phyloP scores from a whole-genome alignment of 2,329 filamentous ascomycete species.

The Fusarium veterinarium region DNA sequence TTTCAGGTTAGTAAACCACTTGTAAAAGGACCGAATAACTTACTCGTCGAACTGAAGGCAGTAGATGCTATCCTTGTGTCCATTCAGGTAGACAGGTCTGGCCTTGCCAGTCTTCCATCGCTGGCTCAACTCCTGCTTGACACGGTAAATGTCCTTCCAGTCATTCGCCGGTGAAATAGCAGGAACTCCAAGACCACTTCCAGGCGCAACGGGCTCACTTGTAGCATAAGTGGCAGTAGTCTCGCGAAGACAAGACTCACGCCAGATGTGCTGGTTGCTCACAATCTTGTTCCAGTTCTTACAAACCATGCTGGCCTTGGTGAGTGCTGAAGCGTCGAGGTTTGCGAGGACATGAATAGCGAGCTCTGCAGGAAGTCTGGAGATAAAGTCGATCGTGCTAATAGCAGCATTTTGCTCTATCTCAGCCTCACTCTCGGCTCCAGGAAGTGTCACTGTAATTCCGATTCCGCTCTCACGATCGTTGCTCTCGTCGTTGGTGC shows the following conservation, averaged over 20 bases:
- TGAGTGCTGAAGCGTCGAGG: slow-evolving; percentile 65
- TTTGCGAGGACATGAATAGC: slow-evolving; percentile 68
- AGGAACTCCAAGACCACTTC: slow-evolving; percentile 68
- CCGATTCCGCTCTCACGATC: slow-evolving; percentile 74
- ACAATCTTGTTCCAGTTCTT: slow-evolving; percentile 60
- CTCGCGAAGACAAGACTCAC: slow-evolving; percentile 71
- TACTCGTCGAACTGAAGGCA: slow-evolving; percentile 98
- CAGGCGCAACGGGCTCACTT: slow-evolving; percentile 62
- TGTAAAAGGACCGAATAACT: slow-evolving; percentile 47
- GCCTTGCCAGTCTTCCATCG: slow-evolving; percentile 85
- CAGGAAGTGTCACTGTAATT: slow-evolving; percentile 63
- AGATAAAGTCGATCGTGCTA: slow-evolving; percentile 68
- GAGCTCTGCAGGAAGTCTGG: slow-evolving; percentile 66
- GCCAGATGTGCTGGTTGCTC: slow-evolving; percentile 70
- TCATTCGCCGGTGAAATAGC: slow-evolving; percentile 71
- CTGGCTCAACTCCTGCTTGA: slow-evolving; percentile 78
- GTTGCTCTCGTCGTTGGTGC: slow-evolving; percentile 59
- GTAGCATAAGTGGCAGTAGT: slow-evolving; percentile 71
- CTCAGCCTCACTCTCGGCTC: slow-evolving; percentile 49
- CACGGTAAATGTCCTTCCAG: slow-evolving; percentile 88
- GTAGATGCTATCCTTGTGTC: slow-evolving; percentile 96
- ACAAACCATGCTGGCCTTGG: slow-evolving; percentile 62
- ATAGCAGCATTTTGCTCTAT: slow-evolving; percentile 55
- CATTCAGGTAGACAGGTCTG: slow-evolving; percentile 87
- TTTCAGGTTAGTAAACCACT: slow-evolving; percentile 49